Conservation (phyloP, 441 rosid species). For the Melastoma candidum region DNA sequence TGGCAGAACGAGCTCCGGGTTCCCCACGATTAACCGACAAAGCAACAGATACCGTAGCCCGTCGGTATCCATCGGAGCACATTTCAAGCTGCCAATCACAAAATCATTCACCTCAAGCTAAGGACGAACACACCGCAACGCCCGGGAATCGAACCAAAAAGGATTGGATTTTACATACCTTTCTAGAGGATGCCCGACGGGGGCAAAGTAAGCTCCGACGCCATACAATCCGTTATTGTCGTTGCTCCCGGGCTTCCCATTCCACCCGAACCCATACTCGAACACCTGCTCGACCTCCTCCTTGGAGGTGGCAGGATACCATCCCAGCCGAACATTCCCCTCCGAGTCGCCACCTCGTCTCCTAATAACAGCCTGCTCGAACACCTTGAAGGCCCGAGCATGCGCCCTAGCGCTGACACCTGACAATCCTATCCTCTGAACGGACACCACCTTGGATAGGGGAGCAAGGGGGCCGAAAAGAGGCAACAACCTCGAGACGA, state of each 20-base stretch:
- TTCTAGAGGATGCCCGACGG: conserved; percentile 48
- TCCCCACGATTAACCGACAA: conserved; percentile 59
- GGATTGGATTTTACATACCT: conserved; percentile 23
- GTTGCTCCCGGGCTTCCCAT: conserved; percentile 19
- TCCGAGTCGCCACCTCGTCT: conserved; percentile 40
- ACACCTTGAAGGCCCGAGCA: conserved; percentile 41
- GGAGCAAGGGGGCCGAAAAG: conserved; percentile 35
- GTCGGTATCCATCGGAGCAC: conserved; percentile 28
- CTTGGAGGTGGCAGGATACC: conserved; percentile 36
- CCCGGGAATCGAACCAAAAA: neutral
- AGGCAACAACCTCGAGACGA: conserved; percentile 31
- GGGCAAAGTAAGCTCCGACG: conserved; percentile 51
- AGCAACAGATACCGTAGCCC: conserved; percentile 57
- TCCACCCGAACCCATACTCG: conserved; percentile 49
- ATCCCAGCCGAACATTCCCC: conserved; percentile 37
- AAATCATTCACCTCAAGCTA: no score
- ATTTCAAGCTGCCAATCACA: conserved; percentile 31
- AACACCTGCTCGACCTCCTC: conserved; percentile 31
- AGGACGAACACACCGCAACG: neutral
- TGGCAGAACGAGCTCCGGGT: conserved; percentile 42
- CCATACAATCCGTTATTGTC: conserved; percentile 33
- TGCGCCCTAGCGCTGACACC: conserved; percentile 35
- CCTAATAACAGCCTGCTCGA: conserved; percentile 33
- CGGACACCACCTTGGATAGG: conserved; percentile 26
- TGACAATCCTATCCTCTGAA: conserved; percentile 11